phyloP scores from a whole-genome alignment of 2,329 filamentous ascomycete species.

The Aspergillus sp. region DNA sequence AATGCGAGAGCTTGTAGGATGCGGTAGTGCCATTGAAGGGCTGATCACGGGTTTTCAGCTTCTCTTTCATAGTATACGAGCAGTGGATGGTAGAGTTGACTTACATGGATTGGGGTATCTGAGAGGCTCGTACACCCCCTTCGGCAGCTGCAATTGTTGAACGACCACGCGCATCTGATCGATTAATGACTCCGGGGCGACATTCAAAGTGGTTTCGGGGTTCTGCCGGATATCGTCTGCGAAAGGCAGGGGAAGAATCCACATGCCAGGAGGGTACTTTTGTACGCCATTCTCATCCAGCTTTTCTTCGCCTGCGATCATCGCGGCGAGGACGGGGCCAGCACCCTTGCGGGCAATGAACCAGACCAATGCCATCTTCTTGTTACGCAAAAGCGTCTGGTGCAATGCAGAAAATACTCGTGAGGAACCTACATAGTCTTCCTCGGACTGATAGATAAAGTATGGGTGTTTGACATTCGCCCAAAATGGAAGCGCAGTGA shows the following conservation, averaged over 20 bases:
- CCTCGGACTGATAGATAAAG: slow-evolving; percentile 93
- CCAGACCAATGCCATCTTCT: slow-evolving; percentile 87
- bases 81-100: slow-evolving; percentile 5
- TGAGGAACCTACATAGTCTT: slow-evolving; percentile 85
- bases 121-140: slow-evolving; percentile 76
- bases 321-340: slow-evolving; percentile 74
- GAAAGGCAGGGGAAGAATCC: slow-evolving; percentile 85
- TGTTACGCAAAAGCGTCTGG: slow-evolving; percentile 75
- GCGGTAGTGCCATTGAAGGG: slow-evolving; percentile 94
- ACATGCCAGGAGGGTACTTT: slow-evolving; percentile 77
- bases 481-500: slow-evolving; percentile 75
- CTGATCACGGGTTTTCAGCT: slow-evolving; percentile 28
- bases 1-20: slow-evolving; percentile 89
- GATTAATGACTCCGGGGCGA: slow-evolving; percentile 69
- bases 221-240: slow-evolving; percentile 82
- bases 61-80: background rate
- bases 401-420: slow-evolving; percentile 90
- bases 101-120: slow-evolving; percentile 82
- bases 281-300: slow-evolving; percentile 68
- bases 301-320: slow-evolving; percentile 73
- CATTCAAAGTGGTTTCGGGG: slow-evolving; percentile 61
- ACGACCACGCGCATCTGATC: slow-evolving; percentile 81
- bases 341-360: slow-evolving; percentile 81
- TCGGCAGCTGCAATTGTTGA: slow-evolving; percentile 85
- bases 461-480: slow-evolving; percentile 81